Evolutionary conservation across 129 eudicot genomes (phyloP).

Genomic region (Flaveria linearis): DNA sequence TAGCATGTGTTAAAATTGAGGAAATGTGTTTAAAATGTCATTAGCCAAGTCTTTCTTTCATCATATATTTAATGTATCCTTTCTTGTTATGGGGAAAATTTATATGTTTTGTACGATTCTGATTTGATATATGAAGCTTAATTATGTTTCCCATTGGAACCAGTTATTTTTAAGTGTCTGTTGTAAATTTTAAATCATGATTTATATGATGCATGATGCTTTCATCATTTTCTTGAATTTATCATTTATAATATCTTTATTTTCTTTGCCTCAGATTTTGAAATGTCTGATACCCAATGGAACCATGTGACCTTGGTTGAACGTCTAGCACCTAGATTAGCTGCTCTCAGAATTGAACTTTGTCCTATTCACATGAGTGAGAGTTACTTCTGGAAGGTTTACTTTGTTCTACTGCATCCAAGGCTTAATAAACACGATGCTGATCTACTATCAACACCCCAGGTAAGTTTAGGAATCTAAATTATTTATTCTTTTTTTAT

Average conservation of each 20-base stretch:
- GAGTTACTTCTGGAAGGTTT: conserved; percentile 96
- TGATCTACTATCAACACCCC: conserved; percentile 70
- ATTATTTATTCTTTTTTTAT: background rate
- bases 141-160: background rate
- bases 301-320: conserved; percentile 78
- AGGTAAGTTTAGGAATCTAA: conserved; percentile 41
- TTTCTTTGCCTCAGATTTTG: conserved; percentile 57
- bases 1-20: background rate
- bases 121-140: background rate
- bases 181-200: background rate
- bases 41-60: background rate
- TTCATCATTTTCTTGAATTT: background rate
- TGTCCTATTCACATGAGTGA: conserved; percentile 90
- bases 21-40: background rate
- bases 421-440: conserved; percentile 78
- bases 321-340: conserved; percentile 75
- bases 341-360: conserved; percentile 89
- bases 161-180: background rate
- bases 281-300: conserved; percentile 82
- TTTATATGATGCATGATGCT: background rate
- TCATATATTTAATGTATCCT: background rate
- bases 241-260: background rate
- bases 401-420: conserved; percentile 85
- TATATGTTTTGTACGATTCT: background rate
- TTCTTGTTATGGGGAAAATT: background rate